These are phyloP conservation scores for Rubia tinctorum DNA, from an alignment of 305 asterid species.

Conservation along the genomic window DNA sequence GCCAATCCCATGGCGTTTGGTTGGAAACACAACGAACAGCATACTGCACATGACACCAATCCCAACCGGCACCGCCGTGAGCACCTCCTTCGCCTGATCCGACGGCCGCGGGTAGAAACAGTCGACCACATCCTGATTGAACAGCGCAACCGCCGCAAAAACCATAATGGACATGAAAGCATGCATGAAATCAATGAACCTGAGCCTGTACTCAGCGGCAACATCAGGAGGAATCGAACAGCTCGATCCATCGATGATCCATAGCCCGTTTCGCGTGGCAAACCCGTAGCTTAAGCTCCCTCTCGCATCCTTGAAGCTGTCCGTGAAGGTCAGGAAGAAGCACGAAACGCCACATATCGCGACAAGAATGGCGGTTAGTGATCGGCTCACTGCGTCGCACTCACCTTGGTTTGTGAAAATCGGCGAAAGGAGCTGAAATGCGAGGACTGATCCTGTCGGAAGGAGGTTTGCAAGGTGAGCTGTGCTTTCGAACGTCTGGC, in stretches of 20 bases:
- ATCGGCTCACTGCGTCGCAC: constrained; percentile 56
- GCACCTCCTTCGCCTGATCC: constrained; percentile 45
- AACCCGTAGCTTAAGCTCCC: constrained; percentile 74
- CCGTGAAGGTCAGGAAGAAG: constrained; percentile 62
- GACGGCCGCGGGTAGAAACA: constrained; percentile 80
- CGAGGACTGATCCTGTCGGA: constrained; percentile 83
- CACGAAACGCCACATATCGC: constrained; percentile 67
- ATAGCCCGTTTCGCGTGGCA: constrained; percentile 58
- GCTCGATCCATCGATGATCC: constrained; percentile 78
- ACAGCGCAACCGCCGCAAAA: constrained; percentile 66
- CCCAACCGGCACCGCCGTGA: constrained; percentile 72
- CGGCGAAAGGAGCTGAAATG: constrained; percentile 72
- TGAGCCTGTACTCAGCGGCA: constrained; percentile 54
- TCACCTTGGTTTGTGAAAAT: constrained; percentile 70
- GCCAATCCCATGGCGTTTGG: constrained; percentile 84
- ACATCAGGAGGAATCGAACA: constrained; percentile 34
- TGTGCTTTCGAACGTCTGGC: constrained; percentile 81
- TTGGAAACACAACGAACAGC: constrained; percentile 78
- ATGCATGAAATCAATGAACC: constrained; percentile 64
- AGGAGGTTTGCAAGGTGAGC: constrained; percentile 84
- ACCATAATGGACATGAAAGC: constrained; percentile 78
- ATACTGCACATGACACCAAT: constrained; percentile 75
- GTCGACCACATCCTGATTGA: constrained; percentile 55
- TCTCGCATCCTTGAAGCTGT: constrained; percentile 68
- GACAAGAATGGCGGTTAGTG: constrained; percentile 50